Evolutionary conservation across 306 rosid species (phyloP), one percentile per base, ranked within the genome.

Genomic region (Casuarina cunninghamiana): DNA sequence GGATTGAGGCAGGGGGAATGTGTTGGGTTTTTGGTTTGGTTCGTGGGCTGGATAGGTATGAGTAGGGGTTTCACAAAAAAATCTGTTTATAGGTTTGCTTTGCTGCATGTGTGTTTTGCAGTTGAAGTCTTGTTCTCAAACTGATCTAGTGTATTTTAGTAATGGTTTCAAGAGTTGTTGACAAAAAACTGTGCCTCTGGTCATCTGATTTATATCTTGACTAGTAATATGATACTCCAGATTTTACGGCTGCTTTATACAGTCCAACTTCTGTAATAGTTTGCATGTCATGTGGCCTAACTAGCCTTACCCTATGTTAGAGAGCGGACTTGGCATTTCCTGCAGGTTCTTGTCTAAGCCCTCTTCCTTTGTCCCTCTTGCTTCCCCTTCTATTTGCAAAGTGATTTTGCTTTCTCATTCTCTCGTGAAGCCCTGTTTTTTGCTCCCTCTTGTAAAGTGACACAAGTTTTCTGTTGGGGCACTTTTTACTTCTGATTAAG

Each of bases 401-500:
- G 32, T 26, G 32, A 26, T 26, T 26, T 26, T 26, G 32, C 32
- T 26, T 26, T 26, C 32, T 26, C 32, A 26, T 26, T 26, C 32
- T 26, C 32, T 26, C 32, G 32, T 26, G 32, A 26, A 26, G 32
- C 32, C 32, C 32, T 26, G 32, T 26, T 26, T 0, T 26, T 26
- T 26, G 32, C n/a, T 42, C 35, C 37, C 41, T 62, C 69, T 42
- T 66, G 46, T 3, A 6, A 11, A 41, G 32, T 66, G 10, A 41
- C 37, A 13, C n/a, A 21, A 39, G 9, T 66, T 13, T 41, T 42
- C 13, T 41, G 0, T 41, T 66, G 3, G 32, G 46, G 48, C 42
- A 66, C n/a, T 63, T 42, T 39, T 26, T 46, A 42, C 39, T 26
- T 45, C 32, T 72, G 58, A 48, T 79, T 53, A 55, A n/a, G 26